Conservation (phyloP, 257 asterid genomes). For the Fraxinus quadrangulata region DNA sequence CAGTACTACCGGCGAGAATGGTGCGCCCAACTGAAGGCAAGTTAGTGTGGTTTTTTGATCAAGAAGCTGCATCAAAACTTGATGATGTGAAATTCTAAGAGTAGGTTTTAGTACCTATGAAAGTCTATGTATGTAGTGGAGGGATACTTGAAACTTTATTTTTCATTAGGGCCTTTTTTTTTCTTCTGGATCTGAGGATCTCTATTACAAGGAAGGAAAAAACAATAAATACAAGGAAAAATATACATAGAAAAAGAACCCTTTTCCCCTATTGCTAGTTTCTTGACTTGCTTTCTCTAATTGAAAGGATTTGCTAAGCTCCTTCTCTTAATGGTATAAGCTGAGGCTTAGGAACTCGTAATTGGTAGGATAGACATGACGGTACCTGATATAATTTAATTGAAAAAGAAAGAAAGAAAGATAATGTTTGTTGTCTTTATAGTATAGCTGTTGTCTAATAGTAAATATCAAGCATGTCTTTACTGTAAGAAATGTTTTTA, state of each 20-base stretch:
- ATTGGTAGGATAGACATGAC: neutral
- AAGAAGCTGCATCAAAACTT: constrained; percentile 68
- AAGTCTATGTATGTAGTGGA: constrained; percentile 47
- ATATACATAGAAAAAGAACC: neutral
- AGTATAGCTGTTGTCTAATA: too few relatives aligned
- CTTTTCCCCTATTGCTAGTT: neutral
- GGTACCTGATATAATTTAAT: neutral
- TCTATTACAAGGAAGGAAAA: neutral
- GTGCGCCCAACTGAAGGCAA: constrained; percentile 67
- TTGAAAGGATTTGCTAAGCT: neutral
- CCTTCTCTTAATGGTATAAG: neutral
- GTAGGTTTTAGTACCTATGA: constrained; percentile 28
- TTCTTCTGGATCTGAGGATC: neutral
- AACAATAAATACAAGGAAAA: neutral
- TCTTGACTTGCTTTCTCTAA: neutral
- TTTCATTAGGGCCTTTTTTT: constrained; percentile 25
- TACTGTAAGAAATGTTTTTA: too few relatives aligned
- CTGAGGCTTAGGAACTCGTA: neutral
- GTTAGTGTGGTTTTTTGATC: constrained; percentile 84
- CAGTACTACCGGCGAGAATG: constrained; percentile 62
- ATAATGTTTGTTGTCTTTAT: too few relatives aligned
- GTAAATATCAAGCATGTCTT: too few relatives aligned
- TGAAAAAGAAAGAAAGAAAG: neutral
- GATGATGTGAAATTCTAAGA: constrained; percentile 47
- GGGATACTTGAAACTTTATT: constrained; percentile 36